Percentiles rank a stretch among this genome's conserved stretches.
These are phyloP conservation scores for Trypethelium eluteriae DNA, from an alignment of 495 filamentous ascomycete species.

Conservation along the genomic window DNA sequence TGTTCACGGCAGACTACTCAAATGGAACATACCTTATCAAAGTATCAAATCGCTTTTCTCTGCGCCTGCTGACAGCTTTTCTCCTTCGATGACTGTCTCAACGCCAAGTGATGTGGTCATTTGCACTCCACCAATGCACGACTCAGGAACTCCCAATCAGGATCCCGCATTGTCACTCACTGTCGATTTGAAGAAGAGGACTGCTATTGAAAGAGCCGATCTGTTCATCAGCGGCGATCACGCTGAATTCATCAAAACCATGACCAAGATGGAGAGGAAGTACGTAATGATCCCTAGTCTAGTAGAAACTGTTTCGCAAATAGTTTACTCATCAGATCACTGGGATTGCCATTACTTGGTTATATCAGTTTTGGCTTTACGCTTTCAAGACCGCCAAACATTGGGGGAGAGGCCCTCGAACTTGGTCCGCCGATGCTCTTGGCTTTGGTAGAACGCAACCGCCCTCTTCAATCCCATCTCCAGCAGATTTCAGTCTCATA, in stretches of 20 bases:
- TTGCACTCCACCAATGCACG: neutral
- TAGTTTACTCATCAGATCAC: constrained; percentile 19
- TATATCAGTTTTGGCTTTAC: constrained; percentile 42
- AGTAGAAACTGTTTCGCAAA: neutral
- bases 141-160: neutral
- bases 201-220: neutral
- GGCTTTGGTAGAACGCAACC: constrained; percentile 21
- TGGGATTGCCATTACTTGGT: constrained; percentile 31
- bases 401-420: constrained; percentile 38
- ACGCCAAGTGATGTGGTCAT: neutral
- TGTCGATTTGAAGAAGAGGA: neutral
- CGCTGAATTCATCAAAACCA: neutral
- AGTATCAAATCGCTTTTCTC: constrained; percentile 23
- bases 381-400: constrained; percentile 39
- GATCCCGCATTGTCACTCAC: neutral
- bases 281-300: neutral
- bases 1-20: constrained; percentile 29
- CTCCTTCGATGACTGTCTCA: neutral
- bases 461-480: neutral
- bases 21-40: constrained; percentile 32
- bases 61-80: neutral
- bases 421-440: constrained; percentile 32
- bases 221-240: neutral
- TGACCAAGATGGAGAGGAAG: neutral
- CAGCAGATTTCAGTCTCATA: neutral